phyloP scores from a whole-genome alignment of 345 rosid species.

The Camelina hispida region DNA sequence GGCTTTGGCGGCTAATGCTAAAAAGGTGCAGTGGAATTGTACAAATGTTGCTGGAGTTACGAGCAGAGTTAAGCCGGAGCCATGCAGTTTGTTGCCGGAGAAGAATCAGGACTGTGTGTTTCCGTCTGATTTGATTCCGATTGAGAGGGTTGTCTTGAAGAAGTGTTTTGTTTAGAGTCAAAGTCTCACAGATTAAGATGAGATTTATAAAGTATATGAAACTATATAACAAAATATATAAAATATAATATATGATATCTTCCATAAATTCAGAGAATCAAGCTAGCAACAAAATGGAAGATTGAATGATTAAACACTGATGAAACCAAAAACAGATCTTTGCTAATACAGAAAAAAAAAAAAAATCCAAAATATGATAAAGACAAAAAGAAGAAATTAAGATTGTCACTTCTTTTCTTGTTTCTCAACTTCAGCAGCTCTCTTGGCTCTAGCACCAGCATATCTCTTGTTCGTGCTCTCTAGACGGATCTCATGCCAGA shows the following conservation, averaged over 20 bases:
- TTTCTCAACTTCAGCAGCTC: conserved; percentile 89
- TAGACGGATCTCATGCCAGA: conserved; percentile 69
- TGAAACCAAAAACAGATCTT: no score
- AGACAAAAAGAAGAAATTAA: conserved; percentile 3
- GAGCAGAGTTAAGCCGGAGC: conserved; percentile 57
- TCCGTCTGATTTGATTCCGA: conserved; percentile 63
- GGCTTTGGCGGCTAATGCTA: conserved; percentile 46
- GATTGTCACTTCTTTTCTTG: conserved; percentile 81
- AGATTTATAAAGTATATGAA: no score
- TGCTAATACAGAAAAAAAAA: not conserved
- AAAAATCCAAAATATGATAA: not conserved
- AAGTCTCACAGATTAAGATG: not conserved
- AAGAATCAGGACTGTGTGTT: conserved; percentile 55
- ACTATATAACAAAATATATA: no score
- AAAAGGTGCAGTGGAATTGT: conserved; percentile 72
- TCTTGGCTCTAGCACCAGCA: conserved; percentile 74
- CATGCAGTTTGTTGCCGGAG: conserved; percentile 60
- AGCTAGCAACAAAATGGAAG: not conserved
- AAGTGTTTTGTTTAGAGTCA: conserved; percentile 44
- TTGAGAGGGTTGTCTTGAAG: conserved; percentile 56
- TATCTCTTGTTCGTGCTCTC: conserved; percentile 70
- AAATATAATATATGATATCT: not conserved
- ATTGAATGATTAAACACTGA: no score
- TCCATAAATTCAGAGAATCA: not conserved
- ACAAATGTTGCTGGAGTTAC: conserved; percentile 60